Evolutionary conservation across 1,139 yeast species (phyloP).

Genomic region (Lodderomyces elongisporus): DNA sequence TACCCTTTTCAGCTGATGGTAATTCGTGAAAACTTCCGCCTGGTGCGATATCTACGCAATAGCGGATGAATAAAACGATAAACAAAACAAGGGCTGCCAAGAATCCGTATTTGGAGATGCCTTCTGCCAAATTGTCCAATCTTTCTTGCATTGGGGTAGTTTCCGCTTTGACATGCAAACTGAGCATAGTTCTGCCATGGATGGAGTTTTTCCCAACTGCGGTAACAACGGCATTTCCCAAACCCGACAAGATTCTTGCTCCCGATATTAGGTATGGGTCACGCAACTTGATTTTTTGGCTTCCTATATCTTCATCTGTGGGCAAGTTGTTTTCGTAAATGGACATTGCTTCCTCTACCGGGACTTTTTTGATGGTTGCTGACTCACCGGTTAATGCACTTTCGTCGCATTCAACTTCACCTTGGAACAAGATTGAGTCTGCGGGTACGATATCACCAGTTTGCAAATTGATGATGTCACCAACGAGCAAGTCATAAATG

Average conservation of each 20-base stretch:
- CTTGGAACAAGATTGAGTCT: slow-evolving; percentile 72
- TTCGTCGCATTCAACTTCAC: slow-evolving; percentile 87
- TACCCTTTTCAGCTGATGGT: slow-evolving; percentile 73
- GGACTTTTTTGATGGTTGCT: slow-evolving; percentile 64
- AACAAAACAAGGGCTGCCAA: slow-evolving; percentile 78
- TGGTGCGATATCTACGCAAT: slow-evolving; percentile 60
- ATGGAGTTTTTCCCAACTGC: slow-evolving; percentile 87
- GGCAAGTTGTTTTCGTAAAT: slow-evolving; percentile 25
- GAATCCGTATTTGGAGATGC: slow-evolving; percentile 89
- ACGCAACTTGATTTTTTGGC: slow-evolving; percentile 35
- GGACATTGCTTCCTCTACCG: slow-evolving; percentile 47
- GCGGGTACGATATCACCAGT: slow-evolving; percentile 96
- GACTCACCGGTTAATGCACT: slow-evolving; percentile 93
- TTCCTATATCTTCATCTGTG: slow-evolving; percentile 48
- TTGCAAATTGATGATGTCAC: slow-evolving; percentile 76
- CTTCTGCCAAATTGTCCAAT: slow-evolving; percentile 78
- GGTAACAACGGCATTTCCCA: slow-evolving; percentile 81
- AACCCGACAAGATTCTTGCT: slow-evolving; percentile 79
- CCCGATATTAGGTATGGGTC: slow-evolving; percentile 92
- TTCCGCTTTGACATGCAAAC: slow-evolving; percentile 70
- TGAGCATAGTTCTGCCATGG: slow-evolving; percentile 86
- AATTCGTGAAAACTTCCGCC: slow-evolving; percentile 40
- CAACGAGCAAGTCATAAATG: slow-evolving; percentile 74
- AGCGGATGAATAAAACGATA: slow-evolving; percentile 71
- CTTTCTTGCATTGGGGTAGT: slow-evolving; percentile 87